Evolutionary conservation across 108 stramenopile genomes (phyloP).

Genomic region (Seminavis robusta): DNA sequence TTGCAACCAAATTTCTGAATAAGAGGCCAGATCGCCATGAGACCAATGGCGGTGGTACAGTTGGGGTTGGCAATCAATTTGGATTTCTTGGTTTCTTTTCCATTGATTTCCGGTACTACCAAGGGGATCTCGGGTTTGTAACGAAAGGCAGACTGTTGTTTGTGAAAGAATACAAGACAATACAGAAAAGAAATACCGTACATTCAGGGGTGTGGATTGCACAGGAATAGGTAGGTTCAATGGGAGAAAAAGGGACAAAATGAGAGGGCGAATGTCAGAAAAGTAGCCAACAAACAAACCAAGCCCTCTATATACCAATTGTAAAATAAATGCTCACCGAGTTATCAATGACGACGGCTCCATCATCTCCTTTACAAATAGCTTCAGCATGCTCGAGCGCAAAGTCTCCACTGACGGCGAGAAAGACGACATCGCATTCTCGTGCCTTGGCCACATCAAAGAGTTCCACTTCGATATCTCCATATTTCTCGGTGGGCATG

Average conservation of each 20-base stretch:
- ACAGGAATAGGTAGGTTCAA: too few species aligned
- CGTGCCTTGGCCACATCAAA: conserved; percentile 65
- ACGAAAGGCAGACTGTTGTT: conserved; percentile 94
- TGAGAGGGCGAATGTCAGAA: too few species aligned
- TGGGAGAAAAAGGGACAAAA: too few species aligned
- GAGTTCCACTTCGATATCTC: conserved; percentile 81
- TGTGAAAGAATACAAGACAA: too few species aligned
- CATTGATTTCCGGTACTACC: conserved; percentile 97
- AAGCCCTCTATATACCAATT: too few species aligned
- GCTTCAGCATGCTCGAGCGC: conserved; percentile 74
- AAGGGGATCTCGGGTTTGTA: conserved; percentile 90
- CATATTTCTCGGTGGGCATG: conserved; percentile 75
- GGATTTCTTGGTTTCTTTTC: conserved; percentile 79
- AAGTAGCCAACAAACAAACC: too few species aligned
- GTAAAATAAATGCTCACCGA: conserved; percentile 36
- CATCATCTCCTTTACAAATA: conserved; percentile 67
- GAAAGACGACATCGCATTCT: conserved; percentile 87
- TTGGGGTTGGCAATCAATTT: conserved; percentile 99
- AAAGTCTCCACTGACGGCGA: conserved; percentile 90
- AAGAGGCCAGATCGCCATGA: conserved; percentile 96
- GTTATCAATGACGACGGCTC: conserved; percentile 84
- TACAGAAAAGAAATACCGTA: too few species aligned
- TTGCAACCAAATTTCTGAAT: conserved; percentile 89
- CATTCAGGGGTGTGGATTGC: too few species aligned
- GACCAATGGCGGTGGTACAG: conserved; percentile 98